phyloP scores from a whole-genome alignment of 805 yeast genomes.

The Grigorovia jiainica region DNA sequence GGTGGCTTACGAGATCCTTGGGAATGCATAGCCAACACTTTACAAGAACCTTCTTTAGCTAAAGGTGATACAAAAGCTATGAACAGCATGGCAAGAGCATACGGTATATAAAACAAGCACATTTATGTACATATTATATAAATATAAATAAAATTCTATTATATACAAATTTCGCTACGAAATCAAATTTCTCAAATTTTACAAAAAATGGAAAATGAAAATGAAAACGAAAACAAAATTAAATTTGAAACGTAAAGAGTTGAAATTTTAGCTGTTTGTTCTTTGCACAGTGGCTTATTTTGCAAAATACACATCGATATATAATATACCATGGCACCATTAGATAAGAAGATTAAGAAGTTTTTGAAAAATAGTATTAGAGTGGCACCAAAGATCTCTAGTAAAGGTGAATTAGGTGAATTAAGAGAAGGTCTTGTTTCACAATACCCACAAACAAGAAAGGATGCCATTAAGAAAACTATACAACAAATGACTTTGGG shows the following conservation, averaged over 20 bases:
- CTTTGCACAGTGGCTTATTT: too few relatives aligned
- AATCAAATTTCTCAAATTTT: too few relatives aligned
- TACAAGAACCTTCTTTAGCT: slow-evolving; percentile 51
- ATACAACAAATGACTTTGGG: slow-evolving; percentile 98
- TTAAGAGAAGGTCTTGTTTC: slow-evolving; percentile 84
- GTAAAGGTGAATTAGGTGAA: slow-evolving; percentile 76
- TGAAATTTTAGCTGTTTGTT: too few relatives aligned
- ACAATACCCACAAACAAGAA: slow-evolving; percentile 88
- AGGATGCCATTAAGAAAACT: slow-evolving; percentile 93
- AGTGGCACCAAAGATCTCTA: slow-evolving; percentile 31
- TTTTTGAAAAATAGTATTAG: slow-evolving; percentile 28
- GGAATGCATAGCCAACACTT: slow-evolving; percentile 70
- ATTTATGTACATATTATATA: too few relatives aligned
- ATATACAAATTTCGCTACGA: too few relatives aligned
- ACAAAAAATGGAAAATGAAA: too few relatives aligned
- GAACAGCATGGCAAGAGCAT: slow-evolving; percentile 36
- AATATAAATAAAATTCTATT: too few relatives aligned
- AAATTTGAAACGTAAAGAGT: too few relatives aligned
- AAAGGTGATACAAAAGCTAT: slow-evolving; percentile 68
- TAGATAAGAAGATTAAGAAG: slow-evolving; percentile 29
- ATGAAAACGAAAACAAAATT: too few relatives aligned
- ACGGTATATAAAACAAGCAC: slow-evolving; percentile 11
- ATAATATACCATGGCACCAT: slow-evolving; percentile 25
- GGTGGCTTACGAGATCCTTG: slow-evolving; percentile 92
- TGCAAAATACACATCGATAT: too few relatives aligned